These are phyloP conservation scores for Circinella minor DNA, from an alignment of 371 early-diverging fungal genomes.

Conservation along the genomic window DNA sequence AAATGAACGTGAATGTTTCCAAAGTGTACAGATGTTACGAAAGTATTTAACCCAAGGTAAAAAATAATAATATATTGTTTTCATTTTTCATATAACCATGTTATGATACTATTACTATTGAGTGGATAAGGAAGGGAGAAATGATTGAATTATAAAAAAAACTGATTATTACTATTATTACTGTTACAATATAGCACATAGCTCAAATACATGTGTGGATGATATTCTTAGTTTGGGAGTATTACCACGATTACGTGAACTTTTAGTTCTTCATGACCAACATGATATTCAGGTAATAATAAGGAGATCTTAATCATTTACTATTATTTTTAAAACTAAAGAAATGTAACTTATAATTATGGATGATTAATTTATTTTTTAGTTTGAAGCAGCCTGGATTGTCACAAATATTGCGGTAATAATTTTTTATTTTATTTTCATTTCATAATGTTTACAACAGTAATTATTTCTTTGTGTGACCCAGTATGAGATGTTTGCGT, in stretches of 20 bases:
- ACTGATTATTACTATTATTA: neutral
- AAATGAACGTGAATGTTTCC: slow-evolving; percentile 15
- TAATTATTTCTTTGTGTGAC: too few species aligned
- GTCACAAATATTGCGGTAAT: slow-evolving; percentile 64
- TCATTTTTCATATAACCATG: too few species aligned
- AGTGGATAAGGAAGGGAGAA: neutral
- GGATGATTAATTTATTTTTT: slow-evolving; percentile 12
- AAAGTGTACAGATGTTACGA: slow-evolving; percentile 34
- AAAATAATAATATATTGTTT: neutral
- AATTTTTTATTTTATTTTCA: too few species aligned
- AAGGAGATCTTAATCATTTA: neutral
- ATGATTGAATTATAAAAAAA: neutral
- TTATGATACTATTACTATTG: too few species aligned
- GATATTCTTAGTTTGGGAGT: slow-evolving; percentile 41
- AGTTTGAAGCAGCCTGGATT: slow-evolving; percentile 70
- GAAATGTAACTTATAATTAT: neutral
- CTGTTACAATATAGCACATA: slow-evolving; percentile 10
- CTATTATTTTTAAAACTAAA: neutral
- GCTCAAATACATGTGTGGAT: slow-evolving; percentile 26
- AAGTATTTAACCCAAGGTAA: slow-evolving; percentile 50
- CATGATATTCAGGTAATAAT: slow-evolving; percentile 33
- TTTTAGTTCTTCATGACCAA: slow-evolving; percentile 24
- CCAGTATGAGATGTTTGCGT: too few species aligned
- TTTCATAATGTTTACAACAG: neutral
- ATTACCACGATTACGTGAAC: slow-evolving; percentile 38